These are phyloP conservation scores for Annulohypoxylon nitens DNA, from an alignment of 495 filamentous ascomycete species.

Conservation along the genomic window DNA sequence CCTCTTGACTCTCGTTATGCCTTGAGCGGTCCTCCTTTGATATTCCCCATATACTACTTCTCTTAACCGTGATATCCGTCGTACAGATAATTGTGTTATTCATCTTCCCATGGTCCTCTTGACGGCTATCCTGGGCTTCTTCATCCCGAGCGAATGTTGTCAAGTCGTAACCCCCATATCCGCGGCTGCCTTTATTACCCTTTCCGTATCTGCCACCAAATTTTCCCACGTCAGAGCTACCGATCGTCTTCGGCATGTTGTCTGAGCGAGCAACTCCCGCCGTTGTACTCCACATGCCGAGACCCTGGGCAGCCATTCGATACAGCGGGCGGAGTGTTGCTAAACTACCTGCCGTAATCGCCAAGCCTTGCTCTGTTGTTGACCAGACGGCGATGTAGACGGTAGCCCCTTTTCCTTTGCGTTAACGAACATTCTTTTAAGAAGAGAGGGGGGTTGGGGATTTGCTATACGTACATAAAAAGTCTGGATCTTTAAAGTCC, in stretches of 20 bases:
- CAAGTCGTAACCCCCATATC: not conserved
- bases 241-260: constrained; percentile 9
- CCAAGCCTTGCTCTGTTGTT: constrained; percentile 6
- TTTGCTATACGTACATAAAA: constrained; percentile 5
- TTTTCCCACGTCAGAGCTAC: not conserved
- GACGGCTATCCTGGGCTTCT: not conserved
- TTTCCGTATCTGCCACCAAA: constrained; percentile 8
- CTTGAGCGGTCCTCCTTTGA: not conserved
- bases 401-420: not conserved
- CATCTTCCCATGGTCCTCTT: constrained; percentile 3
- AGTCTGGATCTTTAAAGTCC: constrained; percentile 7
- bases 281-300: constrained; percentile 1
- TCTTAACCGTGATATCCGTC: constrained; percentile 1
- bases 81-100: constrained; percentile 8
- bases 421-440: not conserved
- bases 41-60: constrained; percentile 11
- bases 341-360: constrained; percentile 8
- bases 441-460: not conserved
- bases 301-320: not conserved
- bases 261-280: not conserved
- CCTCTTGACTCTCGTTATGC: constrained; percentile 5
- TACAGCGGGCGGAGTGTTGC: constrained; percentile 1
- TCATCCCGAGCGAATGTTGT: constrained; percentile 7
- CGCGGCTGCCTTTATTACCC: not conserved
- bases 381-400: constrained; percentile 13